Evolutionary conservation across 2,329 filamentous ascomycete species (phyloP).

Genomic region (Botrytis tulipae): DNA sequence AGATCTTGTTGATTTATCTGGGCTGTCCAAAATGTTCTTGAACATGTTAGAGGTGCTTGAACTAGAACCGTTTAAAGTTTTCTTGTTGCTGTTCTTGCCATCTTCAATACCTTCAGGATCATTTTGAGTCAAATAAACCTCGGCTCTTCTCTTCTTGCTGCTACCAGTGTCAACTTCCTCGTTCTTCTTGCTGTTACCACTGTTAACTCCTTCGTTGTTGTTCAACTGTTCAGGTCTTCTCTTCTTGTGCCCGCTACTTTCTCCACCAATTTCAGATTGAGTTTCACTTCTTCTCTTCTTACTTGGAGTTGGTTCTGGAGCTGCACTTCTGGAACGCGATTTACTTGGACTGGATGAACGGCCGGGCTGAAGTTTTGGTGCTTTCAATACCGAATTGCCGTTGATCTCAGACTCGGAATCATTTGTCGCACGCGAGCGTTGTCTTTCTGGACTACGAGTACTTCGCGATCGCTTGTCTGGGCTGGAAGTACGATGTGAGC

Average conservation of each 20-base stretch:
- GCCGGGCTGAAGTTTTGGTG: conserved; percentile 12
- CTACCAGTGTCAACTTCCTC: background rate
- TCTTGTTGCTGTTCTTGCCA: conserved; percentile 29
- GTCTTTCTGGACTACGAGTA: conserved; percentile 18
- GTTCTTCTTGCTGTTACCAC: background rate
- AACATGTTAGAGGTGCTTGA: conserved; percentile 39
- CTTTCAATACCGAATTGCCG: conserved; percentile 12
- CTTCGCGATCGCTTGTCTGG: conserved; percentile 10
- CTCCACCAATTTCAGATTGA: conserved; percentile 24
- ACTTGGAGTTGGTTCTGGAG: conserved; percentile 22
- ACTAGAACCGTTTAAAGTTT: conserved; percentile 27
- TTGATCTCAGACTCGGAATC: conserved; percentile 17
- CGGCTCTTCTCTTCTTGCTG: conserved; percentile 36
- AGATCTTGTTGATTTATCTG: conserved; percentile 22
- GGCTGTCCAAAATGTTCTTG: conserved; percentile 36
- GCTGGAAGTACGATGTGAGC: conserved; percentile 3
- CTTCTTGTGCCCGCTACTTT: background rate
- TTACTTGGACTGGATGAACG: conserved; percentile 12
- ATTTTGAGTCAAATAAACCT: conserved; percentile 35
- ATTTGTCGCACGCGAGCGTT: conserved; percentile 5
- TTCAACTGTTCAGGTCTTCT: background rate
- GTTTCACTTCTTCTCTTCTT: conserved; percentile 36
- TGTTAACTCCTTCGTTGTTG: background rate
- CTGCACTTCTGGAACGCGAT: conserved; percentile 16
- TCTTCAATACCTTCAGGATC: conserved; percentile 26